Percentiles rank a stretch among this genome's conserved stretches.
Evolutionary conservation across 2,329 filamentous ascomycete species (phyloP).

Genomic region (Elsinoe batatas): DNA sequence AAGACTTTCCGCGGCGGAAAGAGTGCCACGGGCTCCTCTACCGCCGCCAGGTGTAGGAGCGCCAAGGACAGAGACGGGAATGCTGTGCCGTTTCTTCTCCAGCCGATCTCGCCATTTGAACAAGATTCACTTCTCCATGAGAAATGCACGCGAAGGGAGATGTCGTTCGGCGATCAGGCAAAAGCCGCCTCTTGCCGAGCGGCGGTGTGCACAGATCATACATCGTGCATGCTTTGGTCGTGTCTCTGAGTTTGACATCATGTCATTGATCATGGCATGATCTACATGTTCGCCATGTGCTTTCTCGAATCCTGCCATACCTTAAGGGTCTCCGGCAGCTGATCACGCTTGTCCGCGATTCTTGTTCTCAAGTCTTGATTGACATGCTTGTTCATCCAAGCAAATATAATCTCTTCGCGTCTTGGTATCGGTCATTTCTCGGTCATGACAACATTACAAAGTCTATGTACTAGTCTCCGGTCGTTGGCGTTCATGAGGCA

Average conservation of each 20-base stretch:
- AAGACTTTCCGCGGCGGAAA: no score
- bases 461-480: slow-evolving; percentile 3
- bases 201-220: not conserved
- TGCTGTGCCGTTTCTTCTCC: no score
- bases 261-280: not conserved
- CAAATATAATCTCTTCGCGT: not conserved
- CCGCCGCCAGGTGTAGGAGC: no score
- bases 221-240: not conserved
- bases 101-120: no score
- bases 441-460: slow-evolving; percentile 11
- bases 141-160: no score
- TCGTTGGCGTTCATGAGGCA: slow-evolving; percentile 39
- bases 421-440: slow-evolving; percentile 6
- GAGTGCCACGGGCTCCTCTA: no score
- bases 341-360: not conserved
- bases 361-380: not conserved
- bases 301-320: not conserved
- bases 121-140: no score
- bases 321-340: not conserved
- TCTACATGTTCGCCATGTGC: not conserved
- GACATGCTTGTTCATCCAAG: not conserved
- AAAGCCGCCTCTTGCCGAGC: not conserved
- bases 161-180: not conserved
- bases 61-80: no score
- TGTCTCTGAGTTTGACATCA: not conserved